phyloP scores from a whole-genome alignment of 305 asterid species.

The Coffea humblotiana region DNA sequence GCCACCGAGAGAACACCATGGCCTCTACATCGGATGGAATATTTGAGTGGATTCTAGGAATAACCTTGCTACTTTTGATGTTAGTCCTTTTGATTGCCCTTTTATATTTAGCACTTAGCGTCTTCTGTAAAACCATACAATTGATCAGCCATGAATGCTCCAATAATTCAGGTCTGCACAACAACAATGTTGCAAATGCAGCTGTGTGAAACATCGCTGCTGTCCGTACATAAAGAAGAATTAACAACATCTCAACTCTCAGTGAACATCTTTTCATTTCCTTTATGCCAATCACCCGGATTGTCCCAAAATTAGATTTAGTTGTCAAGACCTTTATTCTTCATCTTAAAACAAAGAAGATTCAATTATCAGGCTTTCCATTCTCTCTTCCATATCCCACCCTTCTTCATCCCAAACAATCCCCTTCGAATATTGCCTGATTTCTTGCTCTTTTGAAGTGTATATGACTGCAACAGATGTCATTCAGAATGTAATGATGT shows the following conservation, averaged over 20 bases:
- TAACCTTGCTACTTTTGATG: neutral
- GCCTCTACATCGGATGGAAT: neutral
- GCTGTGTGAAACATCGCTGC: neutral
- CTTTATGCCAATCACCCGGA: neutral
- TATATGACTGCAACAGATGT: neutral
- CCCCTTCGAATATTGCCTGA: no score
- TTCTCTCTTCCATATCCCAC: no score
- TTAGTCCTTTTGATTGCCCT: neutral
- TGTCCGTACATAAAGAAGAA: neutral
- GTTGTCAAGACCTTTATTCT: no score
- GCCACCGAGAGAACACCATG: neutral
- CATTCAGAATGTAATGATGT: no score
- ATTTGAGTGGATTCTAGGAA: neutral
- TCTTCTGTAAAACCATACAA: neutral
- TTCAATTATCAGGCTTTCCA: no score
- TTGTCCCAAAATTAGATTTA: no score
- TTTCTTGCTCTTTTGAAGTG: neutral
- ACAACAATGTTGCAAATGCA: neutral
- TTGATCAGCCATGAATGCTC: conserved; percentile 6
- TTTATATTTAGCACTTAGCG: neutral
- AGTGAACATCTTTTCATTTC: neutral
- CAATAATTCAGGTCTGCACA: neutral
- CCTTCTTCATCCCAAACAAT: no score
- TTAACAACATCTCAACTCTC: neutral
- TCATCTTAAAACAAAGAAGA: no score